phyloP scores from a whole-genome alignment of 768 basidiomycete species.

The Lentinula lateritia region DNA sequence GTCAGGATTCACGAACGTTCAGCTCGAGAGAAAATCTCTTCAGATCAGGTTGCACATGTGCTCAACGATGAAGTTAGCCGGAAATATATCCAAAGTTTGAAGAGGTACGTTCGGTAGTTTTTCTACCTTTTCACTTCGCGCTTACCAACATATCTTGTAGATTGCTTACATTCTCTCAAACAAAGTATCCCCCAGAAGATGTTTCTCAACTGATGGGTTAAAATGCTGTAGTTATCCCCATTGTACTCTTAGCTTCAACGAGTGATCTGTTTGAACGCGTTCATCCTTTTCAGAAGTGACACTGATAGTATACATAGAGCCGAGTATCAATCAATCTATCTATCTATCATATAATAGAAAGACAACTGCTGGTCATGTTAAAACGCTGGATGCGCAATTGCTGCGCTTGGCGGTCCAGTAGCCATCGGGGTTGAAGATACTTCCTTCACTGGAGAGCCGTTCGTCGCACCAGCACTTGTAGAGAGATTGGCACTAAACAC shows the following conservation, averaged over 20 bases:
- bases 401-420: background rate
- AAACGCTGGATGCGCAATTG: background rate
- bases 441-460: background rate
- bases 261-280: background rate
- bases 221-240: background rate
- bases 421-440: background rate
- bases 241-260: background rate
- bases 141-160: constrained; percentile 31
- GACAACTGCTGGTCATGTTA: background rate
- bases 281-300: background rate
- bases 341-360: too few relatives aligned
- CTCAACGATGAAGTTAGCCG: constrained; percentile 98
- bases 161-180: constrained; percentile 91
- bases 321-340: background rate
- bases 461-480: background rate
- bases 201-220: constrained; percentile 90
- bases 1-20: constrained; percentile 93
- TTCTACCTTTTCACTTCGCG: background rate
- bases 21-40: constrained; percentile 95
- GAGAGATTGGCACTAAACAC: background rate
- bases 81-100: constrained; percentile 97
- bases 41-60: constrained; percentile 96
- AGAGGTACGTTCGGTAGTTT: constrained; percentile 55
- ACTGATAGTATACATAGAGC: background rate
- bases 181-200: constrained; percentile 92